Percentiles rank a stretch among this genome's conserved stretches.
These are phyloP conservation scores for Neospermospora avenae DNA, from an alignment of 2,329 filamentous ascomycete species.

Conservation along the genomic window DNA sequence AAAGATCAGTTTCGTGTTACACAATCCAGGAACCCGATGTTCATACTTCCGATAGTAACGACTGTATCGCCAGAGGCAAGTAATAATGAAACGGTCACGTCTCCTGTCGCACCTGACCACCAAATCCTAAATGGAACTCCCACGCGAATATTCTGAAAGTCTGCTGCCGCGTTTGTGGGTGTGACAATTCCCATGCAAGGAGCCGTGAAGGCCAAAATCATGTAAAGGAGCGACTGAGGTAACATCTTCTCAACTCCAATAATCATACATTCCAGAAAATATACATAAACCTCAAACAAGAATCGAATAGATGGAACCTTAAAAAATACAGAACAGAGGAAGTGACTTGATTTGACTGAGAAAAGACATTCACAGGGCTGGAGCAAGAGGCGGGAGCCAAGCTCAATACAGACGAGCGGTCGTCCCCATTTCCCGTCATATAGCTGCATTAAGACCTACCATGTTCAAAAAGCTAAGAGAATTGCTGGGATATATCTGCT, in stretches of 20 bases:
- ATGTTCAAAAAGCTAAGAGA: constrained; percentile 2
- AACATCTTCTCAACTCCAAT: constrained; percentile 2
- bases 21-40: neutral
- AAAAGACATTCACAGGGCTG: neutral
- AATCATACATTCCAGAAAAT: neutral
- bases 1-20: neutral
- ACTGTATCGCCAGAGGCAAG: constrained; percentile 1
- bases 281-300: neutral
- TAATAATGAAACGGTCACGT: constrained; percentile 4
- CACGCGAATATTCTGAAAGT: constrained; percentile 2
- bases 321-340: neutral
- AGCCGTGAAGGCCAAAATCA: constrained; percentile 3
- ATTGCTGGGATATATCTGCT: constrained; percentile 4
- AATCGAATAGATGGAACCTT: neutral
- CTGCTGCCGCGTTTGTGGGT: constrained; percentile 1
- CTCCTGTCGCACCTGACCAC: constrained; percentile 7
- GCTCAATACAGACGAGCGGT: neutral
- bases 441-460: constrained; percentile 1
- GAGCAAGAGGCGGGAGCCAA: neutral
- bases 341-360: neutral
- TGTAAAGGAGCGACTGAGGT: neutral
- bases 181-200: constrained; percentile 1
- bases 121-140: constrained; percentile 3
- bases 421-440: constrained; percentile 2
- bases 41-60: constrained; percentile 2